Evolutionary conservation across 805 yeast species (phyloP).

Genomic region (Candida arabinofermentans): DNA sequence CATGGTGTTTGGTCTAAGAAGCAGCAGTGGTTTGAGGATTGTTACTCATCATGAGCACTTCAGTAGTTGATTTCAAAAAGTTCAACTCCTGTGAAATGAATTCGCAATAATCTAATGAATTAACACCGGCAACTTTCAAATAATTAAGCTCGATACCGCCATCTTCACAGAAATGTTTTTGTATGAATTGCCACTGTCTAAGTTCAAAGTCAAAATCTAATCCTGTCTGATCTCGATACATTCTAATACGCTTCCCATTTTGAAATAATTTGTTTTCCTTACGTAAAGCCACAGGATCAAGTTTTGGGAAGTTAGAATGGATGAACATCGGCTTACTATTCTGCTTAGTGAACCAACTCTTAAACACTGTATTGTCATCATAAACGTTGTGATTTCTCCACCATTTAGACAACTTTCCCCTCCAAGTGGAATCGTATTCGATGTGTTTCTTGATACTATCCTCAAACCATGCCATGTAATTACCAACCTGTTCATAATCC

Average conservation of each 20-base stretch:
- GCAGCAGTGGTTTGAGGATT: no score
- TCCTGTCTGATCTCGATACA: constrained; percentile 28
- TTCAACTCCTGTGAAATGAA: constrained; percentile 45
- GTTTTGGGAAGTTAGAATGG: constrained; percentile 52
- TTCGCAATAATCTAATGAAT: constrained; percentile 42
- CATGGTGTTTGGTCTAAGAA: no score
- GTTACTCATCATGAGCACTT: no score
- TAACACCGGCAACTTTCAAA: constrained; percentile 18
- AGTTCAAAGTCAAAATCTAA: constrained; percentile 52
- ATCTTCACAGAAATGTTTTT: constrained; percentile 30
- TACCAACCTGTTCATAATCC: constrained; percentile 30
- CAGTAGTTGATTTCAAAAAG: constrained; percentile 33
- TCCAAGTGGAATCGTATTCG: constrained; percentile 4
- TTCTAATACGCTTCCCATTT: constrained; percentile 21
- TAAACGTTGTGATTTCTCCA: constrained; percentile 11
- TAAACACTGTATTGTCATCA: constrained; percentile 13
- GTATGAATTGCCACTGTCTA: constrained; percentile 54
- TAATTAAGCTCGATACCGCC: constrained; percentile 24
- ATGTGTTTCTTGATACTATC: constrained; percentile 3
- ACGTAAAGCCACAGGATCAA: constrained; percentile 41
- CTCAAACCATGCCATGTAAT: constrained; percentile 18
- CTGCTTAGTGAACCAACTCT: constrained; percentile 21
- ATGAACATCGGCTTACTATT: constrained; percentile 37
- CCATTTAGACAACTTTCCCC: constrained; percentile 12
- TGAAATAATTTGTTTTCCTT: constrained; percentile 32